A percentile compares a stretch with the other conserved stretches of the same genome.
phyloP scores from a whole-genome alignment of 1,284 basidiomycete genomes.

The Ceratobasidium sp. region DNA sequence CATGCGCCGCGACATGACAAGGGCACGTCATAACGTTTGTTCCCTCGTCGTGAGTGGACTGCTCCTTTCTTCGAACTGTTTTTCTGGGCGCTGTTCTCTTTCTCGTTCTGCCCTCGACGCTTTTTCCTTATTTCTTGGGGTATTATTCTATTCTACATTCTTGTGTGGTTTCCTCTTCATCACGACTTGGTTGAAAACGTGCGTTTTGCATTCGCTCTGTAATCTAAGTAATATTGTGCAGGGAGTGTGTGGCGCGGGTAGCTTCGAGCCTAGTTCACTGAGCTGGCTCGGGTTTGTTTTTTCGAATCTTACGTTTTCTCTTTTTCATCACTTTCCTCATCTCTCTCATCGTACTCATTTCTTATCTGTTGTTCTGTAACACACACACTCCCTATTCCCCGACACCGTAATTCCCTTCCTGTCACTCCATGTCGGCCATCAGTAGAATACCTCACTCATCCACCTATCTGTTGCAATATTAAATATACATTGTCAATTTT shows the following conservation, averaged over 20 bases:
- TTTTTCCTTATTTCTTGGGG: conserved; percentile 5
- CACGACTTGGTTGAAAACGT: conserved; percentile 38
- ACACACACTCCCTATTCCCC: conserved; percentile 6
- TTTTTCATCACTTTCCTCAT: not conserved
- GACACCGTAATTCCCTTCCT: conserved; percentile 34
- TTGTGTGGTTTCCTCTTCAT: conserved; percentile 11
- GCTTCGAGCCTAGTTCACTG: not conserved
- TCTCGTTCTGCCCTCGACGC: conserved; percentile 10
- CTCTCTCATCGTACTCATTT: conserved; percentile 3
- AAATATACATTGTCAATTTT: conserved; percentile 37
- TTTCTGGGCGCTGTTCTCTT: conserved; percentile 5
- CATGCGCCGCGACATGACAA: conserved; percentile 33
- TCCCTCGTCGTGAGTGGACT: not conserved
- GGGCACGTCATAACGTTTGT: conserved; percentile 7
- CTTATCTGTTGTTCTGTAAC: conserved; percentile 19
- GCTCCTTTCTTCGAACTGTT: conserved; percentile 1
- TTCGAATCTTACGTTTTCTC: conserved; percentile 1
- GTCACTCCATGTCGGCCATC: conserved; percentile 16
- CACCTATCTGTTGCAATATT: conserved; percentile 41
- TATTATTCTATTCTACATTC: conserved; percentile 20
- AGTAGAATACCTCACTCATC: conserved; percentile 38
- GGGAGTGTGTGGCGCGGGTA: conserved; percentile 16
- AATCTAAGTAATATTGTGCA: conserved; percentile 36
- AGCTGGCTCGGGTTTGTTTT: conserved; percentile 2
- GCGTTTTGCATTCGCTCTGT: conserved; percentile 26